Conservation (phyloP, 2,329 filamentous ascomycete genomes). For the Xylariaceae sp. region DNA sequence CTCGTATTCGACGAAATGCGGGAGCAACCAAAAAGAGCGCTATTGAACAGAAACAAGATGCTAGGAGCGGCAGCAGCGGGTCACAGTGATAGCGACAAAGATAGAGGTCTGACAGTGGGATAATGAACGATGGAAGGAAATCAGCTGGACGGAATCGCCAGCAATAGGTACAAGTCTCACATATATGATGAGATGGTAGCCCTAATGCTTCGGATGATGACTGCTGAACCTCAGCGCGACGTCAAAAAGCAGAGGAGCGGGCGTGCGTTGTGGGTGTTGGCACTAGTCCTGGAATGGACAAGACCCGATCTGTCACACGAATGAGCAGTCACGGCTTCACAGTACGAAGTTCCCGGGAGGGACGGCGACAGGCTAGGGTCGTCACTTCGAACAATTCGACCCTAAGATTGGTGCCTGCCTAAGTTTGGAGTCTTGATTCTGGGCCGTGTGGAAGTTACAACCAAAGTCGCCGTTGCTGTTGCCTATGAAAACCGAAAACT, state of each 20-base stretch:
- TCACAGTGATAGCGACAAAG: conserved; percentile 8
- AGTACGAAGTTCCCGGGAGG: conserved; percentile 6
- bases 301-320: conserved; percentile 16
- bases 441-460: not conserved
- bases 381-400: not conserved
- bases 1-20: conserved; percentile 9
- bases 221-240: conserved; percentile 25
- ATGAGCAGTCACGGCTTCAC: no score
- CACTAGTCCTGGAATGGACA: conserved; percentile 22
- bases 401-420: not conserved
- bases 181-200: conserved; percentile 14
- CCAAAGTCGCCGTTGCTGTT: not conserved
- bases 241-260: conserved; percentile 26
- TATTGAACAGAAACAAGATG: conserved; percentile 11
- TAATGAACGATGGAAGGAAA: conserved; percentile 10
- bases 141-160: conserved; percentile 11
- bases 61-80: conserved; percentile 11
- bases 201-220: conserved; percentile 16
- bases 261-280: conserved; percentile 9
- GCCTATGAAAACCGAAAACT: not conserved
- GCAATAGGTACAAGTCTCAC: conserved; percentile 19
- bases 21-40: conserved; percentile 4
- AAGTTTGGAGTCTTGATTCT: not conserved
- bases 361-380: not conserved
- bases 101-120: not conserved